A percentile compares a stretch with the other conserved stretches of the same genome.
These are phyloP conservation scores for Syncephalis plumigaleata DNA, from an alignment of 371 early-diverging fungal species.

Conservation along the genomic window DNA sequence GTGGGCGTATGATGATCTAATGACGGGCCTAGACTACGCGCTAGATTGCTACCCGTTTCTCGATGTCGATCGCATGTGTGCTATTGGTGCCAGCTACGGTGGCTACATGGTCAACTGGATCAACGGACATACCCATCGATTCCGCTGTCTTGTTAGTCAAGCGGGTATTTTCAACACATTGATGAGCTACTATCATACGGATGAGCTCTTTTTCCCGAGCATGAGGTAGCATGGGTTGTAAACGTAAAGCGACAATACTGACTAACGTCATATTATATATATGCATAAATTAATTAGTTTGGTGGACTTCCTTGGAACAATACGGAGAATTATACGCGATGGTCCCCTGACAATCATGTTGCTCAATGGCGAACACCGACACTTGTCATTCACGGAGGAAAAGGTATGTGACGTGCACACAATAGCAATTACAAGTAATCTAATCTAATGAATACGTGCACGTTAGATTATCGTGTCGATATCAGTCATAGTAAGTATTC, in stretches of 20 bases:
- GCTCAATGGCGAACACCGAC: conserved; percentile 67
- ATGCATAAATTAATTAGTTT: conserved; percentile 11
- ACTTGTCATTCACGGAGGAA: conserved; percentile 51
- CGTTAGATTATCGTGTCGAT: too few species aligned
- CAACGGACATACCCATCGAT: conserved; percentile 44
- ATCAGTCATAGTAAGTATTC: too few species aligned
- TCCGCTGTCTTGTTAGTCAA: conserved; percentile 62
- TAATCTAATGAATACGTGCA: too few species aligned
- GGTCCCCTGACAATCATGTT: conserved; percentile 52
- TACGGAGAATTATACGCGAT: conserved; percentile 27
- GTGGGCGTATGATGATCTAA: conserved; percentile 52
- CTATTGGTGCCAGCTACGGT: conserved; percentile 67
- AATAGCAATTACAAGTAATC: too few species aligned
- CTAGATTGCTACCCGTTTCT: conserved; percentile 34
- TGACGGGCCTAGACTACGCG: conserved; percentile 50
- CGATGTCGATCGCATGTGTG: conserved; percentile 38
- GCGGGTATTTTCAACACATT: conserved; percentile 63
- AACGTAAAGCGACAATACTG: too few species aligned
- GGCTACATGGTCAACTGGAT: conserved; percentile 68
- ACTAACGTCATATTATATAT: too few species aligned
- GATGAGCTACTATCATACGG: conserved; percentile 49
- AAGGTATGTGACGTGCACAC: conserved; percentile 3
- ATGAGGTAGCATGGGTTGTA: conserved; percentile 15
- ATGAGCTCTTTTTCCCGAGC: conserved; percentile 66
- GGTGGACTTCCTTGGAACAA: conserved; percentile 51